Evolutionary conservation across 2,329 filamentous ascomycete species (phyloP), one percentile per base, ranked within the genome.

Genomic region (Colletotrichum godetiae): DNA sequence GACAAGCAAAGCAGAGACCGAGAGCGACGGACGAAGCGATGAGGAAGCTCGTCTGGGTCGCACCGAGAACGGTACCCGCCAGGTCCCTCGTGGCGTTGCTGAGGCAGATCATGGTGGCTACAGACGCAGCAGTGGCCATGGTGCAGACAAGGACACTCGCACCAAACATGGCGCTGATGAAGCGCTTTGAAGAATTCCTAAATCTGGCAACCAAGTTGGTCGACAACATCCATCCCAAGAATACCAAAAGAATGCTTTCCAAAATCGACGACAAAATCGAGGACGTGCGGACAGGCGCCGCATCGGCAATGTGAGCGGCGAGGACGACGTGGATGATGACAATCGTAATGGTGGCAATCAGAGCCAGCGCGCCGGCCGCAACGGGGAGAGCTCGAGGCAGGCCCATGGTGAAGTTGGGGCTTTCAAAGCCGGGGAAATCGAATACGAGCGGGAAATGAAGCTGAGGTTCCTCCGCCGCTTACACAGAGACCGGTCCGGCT

Each of bases 11-110:
- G 6, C 86, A 82, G 52, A 88, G 68, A 11, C 83, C 85, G 64
- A 90, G 80, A 15, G 85, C 80, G 15, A 86, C 78, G 0, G 88
- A 83, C 4, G 84, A 79, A 37, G 85, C 88, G 15, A 85, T 78
- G 46, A 90, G 77, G 59, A 88, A 84, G 53, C 78, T 78, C 19
- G 73, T 76, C 19, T 78, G 78, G 7, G 79, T 79, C 3, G 80
- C 76, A 5, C 82, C 81, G 46, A 84, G 72, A 12, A 84, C 78
- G 5, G 76, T 80, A 33, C 78, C 77, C 3, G 80, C 76, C 2
- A 81, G 73, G 11, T 77, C 76, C 10, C 76, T 74, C 0, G 77
- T 78, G 35, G 77, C 82, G 62, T 80, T 83, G 76, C 81, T 79
- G 63, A 87, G 80, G 69, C 80, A 81, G 29, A 85, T 81, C 64